phyloP scores from a whole-genome alignment of 768 basidiomycete species.

The Hysterangium stoloniferum region DNA sequence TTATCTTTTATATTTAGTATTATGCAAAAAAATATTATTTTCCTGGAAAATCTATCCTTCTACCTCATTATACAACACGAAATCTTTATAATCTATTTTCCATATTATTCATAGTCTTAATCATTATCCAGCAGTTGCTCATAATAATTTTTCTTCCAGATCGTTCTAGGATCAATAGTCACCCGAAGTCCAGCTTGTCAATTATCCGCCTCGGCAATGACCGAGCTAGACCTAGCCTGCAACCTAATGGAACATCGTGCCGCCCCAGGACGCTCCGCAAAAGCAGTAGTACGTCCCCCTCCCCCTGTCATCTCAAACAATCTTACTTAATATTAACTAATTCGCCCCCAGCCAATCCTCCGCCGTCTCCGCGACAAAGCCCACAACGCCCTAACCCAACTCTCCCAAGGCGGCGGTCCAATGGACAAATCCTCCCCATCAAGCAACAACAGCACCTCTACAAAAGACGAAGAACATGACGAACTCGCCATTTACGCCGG shows the following conservation, averaged over 20 bases:
- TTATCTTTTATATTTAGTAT: background rate
- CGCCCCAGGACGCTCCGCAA: conserved; percentile 6
- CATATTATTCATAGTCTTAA: too few relatives aligned
- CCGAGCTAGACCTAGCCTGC: conserved; percentile 68
- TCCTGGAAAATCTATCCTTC: too few relatives aligned
- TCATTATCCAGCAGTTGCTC: too few relatives aligned
- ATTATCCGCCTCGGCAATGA: conserved; percentile 63
- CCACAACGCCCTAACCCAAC: conserved; percentile 41
- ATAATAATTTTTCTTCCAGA: conserved; percentile 31
- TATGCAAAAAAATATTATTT: conserved; percentile 6
- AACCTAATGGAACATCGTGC: conserved; percentile 34
- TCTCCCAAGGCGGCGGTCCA: conserved; percentile 39
- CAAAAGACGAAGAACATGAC: conserved; percentile 43
- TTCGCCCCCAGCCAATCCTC: conserved; percentile 49
- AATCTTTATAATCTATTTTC: too few relatives aligned
- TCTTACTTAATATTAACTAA: conserved; percentile 9
- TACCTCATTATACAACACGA: too few relatives aligned
- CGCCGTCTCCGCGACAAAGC: conserved; percentile 56
- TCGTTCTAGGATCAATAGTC: conserved; percentile 67
- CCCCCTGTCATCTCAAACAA: background rate
- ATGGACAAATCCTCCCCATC: conserved; percentile 32
- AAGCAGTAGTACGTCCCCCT: conserved; percentile 4
- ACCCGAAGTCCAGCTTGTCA: conserved; percentile 76
- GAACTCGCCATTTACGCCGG: conserved; percentile 72
- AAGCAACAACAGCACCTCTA: conserved; percentile 56